A percentile compares a stretch with the other conserved stretches of the same genome.
phyloP scores from a whole-genome alignment of 768 basidiomycete species.

The Phlebiopsis gigantea region DNA sequence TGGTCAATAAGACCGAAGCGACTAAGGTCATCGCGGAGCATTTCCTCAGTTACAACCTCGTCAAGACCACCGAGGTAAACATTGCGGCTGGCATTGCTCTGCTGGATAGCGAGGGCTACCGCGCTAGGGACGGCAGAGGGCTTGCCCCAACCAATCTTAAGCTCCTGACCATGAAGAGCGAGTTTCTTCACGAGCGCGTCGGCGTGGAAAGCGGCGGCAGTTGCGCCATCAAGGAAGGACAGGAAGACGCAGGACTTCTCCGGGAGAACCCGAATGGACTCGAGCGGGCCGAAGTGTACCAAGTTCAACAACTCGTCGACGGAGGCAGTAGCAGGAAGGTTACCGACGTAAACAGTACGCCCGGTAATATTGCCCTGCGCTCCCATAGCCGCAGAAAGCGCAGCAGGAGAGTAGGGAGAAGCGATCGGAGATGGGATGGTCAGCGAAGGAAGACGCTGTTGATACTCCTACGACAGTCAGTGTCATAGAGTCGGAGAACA shows the following conservation, averaged over 20 bases:
- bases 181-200: slow-evolving; percentile 95
- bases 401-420: slow-evolving; percentile 74
- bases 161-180: slow-evolving; percentile 88
- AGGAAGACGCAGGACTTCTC: slow-evolving; percentile 98
- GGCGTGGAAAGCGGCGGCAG: slow-evolving; percentile 94
- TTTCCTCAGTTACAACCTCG: slow-evolving; percentile 85
- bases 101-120: slow-evolving; percentile 83
- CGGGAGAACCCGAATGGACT: slow-evolving; percentile 88
- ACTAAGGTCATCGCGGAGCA: slow-evolving; percentile 84
- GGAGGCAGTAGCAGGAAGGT: slow-evolving; percentile 90
- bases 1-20: slow-evolving; percentile 96
- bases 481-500: background rate
- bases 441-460: slow-evolving; percentile 62
- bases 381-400: slow-evolving; percentile 65
- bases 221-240: slow-evolving; percentile 91
- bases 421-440: slow-evolving; percentile 68
- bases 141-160: slow-evolving; percentile 99
- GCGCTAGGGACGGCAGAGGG: slow-evolving; percentile 82
- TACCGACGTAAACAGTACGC: slow-evolving; percentile 96
- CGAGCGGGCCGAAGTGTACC: slow-evolving; percentile 96
- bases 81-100: slow-evolving; percentile 91
- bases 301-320: slow-evolving; percentile 98
- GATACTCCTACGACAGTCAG: slow-evolving; percentile 32
- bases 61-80: slow-evolving; percentile 96
- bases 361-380: slow-evolving; percentile 56